Evolutionary conservation across 2,329 filamentous ascomycete species (phyloP).

Genomic region (Fusarium sp.): DNA sequence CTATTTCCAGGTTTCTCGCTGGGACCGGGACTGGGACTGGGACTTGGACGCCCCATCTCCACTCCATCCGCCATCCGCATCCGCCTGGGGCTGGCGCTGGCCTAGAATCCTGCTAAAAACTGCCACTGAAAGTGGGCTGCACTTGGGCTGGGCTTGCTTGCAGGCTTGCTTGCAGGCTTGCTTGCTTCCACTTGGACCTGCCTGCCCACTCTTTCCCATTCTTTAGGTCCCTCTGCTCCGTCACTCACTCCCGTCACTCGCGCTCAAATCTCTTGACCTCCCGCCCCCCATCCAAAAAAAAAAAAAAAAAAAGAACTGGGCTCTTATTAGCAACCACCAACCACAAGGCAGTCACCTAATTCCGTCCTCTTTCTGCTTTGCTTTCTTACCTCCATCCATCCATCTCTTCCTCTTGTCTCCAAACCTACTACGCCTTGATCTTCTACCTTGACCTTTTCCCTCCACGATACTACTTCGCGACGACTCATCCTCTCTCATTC

Average conservation of each 20-base stretch:
- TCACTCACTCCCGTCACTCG: slow-evolving; percentile 9
- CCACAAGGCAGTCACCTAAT: slow-evolving; percentile 35
- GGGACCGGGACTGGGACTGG: slow-evolving; percentile 9
- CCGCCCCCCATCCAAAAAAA: slow-evolving; percentile 32
- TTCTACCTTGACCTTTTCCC: slow-evolving; percentile 20
- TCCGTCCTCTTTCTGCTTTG: slow-evolving; percentile 30
- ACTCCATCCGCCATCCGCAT: slow-evolving; percentile 14
- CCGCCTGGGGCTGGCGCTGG: slow-evolving; percentile 39
- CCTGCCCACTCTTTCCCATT: slow-evolving; percentile 33
- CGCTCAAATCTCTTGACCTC: slow-evolving; percentile 36
- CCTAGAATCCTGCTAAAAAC: slow-evolving; percentile 43
- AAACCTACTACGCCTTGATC: slow-evolving; percentile 1
- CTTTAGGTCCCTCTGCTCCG: slow-evolving; percentile 20
- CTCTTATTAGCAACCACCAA: slow-evolving; percentile 39
- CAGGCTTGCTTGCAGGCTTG: too few species aligned
- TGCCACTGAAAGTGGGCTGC: slow-evolving; percentile 40
- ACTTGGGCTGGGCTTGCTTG: background rate
- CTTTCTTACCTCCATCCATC: slow-evolving; percentile 15
- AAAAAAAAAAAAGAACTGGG: slow-evolving; percentile 37
- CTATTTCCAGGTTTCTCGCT: slow-evolving; percentile 38
- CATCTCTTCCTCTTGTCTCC: background rate
- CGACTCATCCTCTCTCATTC: slow-evolving; percentile 10
- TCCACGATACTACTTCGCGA: slow-evolving; percentile 21
- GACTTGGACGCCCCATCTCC: slow-evolving; percentile 21
- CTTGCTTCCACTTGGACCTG: too few species aligned